Base-by-base conservation (phyloP, 1,284 basidiomycete species). In the Ganoderma resinaceum region DNA sequence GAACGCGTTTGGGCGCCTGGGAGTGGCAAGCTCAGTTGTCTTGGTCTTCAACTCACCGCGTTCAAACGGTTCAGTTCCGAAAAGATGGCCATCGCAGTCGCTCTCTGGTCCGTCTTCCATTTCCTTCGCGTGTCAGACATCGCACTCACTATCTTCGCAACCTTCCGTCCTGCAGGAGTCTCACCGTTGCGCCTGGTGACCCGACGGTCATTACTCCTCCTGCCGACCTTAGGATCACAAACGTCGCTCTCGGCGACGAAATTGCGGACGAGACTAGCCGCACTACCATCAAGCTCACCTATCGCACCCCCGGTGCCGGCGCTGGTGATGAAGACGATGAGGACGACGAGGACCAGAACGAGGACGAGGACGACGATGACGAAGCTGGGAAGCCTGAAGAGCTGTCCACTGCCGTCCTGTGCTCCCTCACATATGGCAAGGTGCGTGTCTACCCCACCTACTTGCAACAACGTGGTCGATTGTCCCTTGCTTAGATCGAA, bases 211-310 rank as follows among this genome's bases (percentile, higher is more conserved):
- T 95, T 74, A 80, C 86, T 67, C 89, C 94, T 65, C 85, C 87
- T 70, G 85, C 86, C 55, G 94, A 96, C 81, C 83, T 97, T 76
- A 86, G 87, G 76, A 89, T 98, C 80, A 95, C 94, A 78, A 96
- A 95, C 80, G 89, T 92, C 65, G 89, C 95, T 9, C 88, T 97
- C 62, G 92, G 91, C 65, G 92, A 95, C 73, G 85, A 88, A 73
- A 84, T 97, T 69, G 82, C 80, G 46, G 90, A 94, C 78, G 77
- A 83, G 65, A 82, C 84, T 60, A 89, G 89, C 43, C 87, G 95
- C 72, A 92, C 94, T 14, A 89, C 92, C 66, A 83, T 98, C 76
- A 96, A 94, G 82, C 85, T 98, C 73, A 86, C 87, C 62, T 94
- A 95, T 82, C 81, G 78, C 64, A 77, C 78, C 26, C 81, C 85